Conservation (phyloP, 1,284 basidiomycete genomes). For the Meripilus lineatus region DNA sequence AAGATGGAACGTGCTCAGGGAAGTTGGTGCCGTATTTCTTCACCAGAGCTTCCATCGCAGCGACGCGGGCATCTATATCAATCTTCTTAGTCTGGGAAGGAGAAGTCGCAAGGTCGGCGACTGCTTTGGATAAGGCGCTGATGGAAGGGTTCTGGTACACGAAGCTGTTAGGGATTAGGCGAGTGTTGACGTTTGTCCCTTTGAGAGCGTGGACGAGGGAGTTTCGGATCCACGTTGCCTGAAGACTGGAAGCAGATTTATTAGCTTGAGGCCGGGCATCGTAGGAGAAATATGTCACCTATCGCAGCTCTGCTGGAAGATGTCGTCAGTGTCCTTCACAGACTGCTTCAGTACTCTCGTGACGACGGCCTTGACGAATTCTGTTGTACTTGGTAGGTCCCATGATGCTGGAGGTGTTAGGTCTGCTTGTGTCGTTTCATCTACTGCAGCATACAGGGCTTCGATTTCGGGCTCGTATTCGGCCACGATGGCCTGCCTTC, state of each 20-base stretch:
- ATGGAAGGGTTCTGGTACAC: slow-evolving; percentile 34
- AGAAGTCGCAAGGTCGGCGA: slow-evolving; percentile 13
- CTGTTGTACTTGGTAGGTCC: slow-evolving; percentile 17
- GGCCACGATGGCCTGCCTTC: slow-evolving; percentile 27
- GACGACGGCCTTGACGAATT: slow-evolving; percentile 26
- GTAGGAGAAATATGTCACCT: too few relatives aligned
- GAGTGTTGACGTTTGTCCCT: slow-evolving; percentile 6
- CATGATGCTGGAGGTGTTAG: slow-evolving; percentile 25
- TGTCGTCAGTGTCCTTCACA: slow-evolving; percentile 28
- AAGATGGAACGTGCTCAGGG: slow-evolving; percentile 16
- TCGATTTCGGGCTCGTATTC: slow-evolving; percentile 33
- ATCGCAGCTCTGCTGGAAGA: slow-evolving; percentile 39
- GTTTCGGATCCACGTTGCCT: slow-evolving; percentile 31
- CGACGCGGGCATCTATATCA: slow-evolving; percentile 11
- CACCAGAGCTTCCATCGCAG: slow-evolving; percentile 26
- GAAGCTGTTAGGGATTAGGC: slow-evolving; percentile 24
- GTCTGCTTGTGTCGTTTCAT: slow-evolving; percentile 23
- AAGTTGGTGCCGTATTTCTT: slow-evolving; percentile 28
- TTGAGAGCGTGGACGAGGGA: slow-evolving; percentile 23
- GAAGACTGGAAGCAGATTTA: slow-evolving; percentile 24
- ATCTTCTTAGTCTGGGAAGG: slow-evolving; percentile 10
- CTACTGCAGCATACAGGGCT: slow-evolving; percentile 27
- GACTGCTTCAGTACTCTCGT: slow-evolving; percentile 19
- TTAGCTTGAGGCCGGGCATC: too few relatives aligned
- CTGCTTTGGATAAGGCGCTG: slow-evolving; percentile 19